Evolutionary conservation across 2,329 filamentous ascomycete species (phyloP), one percentile per base, ranked within the genome.

Genomic region (Fusarium sp.): DNA sequence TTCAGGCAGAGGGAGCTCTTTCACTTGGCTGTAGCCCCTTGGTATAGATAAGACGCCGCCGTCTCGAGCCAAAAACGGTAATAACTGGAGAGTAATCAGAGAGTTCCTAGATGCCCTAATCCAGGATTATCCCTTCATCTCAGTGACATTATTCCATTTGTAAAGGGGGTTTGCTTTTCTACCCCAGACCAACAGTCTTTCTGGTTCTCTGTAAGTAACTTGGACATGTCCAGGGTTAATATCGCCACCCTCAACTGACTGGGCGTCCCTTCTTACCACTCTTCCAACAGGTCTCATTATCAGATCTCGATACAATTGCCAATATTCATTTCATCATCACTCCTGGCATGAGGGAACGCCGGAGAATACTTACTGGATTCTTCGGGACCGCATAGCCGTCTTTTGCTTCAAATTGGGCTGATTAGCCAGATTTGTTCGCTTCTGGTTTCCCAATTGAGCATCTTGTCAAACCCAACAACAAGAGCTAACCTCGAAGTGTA

Each of bases 391-490:
- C 60, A 63, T 61, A 75, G 57, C n/a, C 30, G 28, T 63, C 44
- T 63, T 59, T 32, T 49, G 28, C 57, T 60, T 76, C 67, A 53
- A 69, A 76, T 75, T 47, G 53, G 67, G 68, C 37, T 60, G 37
- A 61, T 67, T 74, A 79, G 79, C 79, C 79, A 75, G 56, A 80
- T 81, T 76, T 75, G 76, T 81, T 84, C 83, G 83, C 83, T 85
- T 85, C 80, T 69, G 71, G 77, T 80, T 85, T 81, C 82, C 82
- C 52, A 52, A 82, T 83, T 62, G 60, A 78, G 82, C 35, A 56
- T 49, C 38, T 76, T 74, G 76, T 78, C 60, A 69, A 67, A 76
- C 76, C 68, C 52, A 60, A 58, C 35, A 32, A 44, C 54, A n/a
- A 47, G 68, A 49, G 53, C 54, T 63, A 74, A 40, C 61, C 64